Conservation (phyloP, 495 filamentous ascomycete genomes). For the Neurospora sp. region DNA sequence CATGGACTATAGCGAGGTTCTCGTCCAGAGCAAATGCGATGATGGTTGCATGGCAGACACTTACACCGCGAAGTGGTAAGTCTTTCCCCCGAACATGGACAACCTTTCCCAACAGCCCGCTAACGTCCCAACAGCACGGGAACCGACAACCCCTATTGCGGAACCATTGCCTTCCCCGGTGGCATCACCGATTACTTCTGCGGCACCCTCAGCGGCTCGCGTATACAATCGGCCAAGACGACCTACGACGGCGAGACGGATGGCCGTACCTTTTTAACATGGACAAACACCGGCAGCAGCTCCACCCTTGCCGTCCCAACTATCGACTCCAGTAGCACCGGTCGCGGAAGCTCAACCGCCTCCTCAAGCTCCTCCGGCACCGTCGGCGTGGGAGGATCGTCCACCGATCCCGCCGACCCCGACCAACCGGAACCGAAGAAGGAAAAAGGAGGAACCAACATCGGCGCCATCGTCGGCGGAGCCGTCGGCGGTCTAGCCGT, state of each 20-base stretch:
- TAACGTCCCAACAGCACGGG: conserved; percentile 16
- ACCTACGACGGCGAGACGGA: conserved; percentile 25
- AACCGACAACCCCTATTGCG: conserved; percentile 20
- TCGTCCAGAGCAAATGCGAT: conserved; percentile 20
- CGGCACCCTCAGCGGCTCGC: conserved; percentile 15
- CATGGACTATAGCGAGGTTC: conserved; percentile 17
- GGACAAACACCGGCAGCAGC: background rate
- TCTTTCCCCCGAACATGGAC: background rate
- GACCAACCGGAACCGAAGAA: background rate
- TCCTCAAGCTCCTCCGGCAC: background rate
- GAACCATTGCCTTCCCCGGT: conserved; percentile 25
- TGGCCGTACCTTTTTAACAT: conserved; percentile 14
- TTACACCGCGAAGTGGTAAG: conserved; percentile 32
- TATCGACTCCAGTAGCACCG: conserved; percentile 1
- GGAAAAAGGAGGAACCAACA: conserved; percentile 17
- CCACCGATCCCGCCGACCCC: background rate
- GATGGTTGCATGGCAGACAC: conserved; percentile 24
- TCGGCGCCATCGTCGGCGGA: conserved; percentile 39
- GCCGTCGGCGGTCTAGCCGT: conserved; percentile 38
- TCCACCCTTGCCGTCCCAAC: background rate
- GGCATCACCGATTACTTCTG: conserved; percentile 33
- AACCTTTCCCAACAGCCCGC: background rate
- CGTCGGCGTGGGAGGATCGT: background rate
- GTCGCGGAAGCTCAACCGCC: conserved; percentile 1
- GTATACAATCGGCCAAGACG: conserved; percentile 23